These are phyloP conservation scores for Malassezia japonica DNA, from an alignment of 1,284 basidiomycete genomes.

Conservation along the genomic window DNA sequence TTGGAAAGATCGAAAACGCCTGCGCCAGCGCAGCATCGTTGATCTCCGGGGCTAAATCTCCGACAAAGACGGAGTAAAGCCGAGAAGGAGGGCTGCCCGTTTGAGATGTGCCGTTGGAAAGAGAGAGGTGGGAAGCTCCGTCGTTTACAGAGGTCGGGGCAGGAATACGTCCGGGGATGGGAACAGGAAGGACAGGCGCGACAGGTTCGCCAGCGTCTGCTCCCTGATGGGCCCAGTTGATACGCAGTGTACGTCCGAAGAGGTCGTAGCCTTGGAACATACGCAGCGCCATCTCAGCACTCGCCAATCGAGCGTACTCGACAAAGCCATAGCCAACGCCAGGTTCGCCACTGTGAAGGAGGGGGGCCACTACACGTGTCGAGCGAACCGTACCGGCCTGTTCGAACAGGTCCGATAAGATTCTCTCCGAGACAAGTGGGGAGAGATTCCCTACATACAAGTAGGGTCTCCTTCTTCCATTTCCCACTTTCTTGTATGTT, in stretches of 20 bases:
- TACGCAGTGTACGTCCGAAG: constrained; percentile 64
- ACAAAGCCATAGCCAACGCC: constrained; percentile 94
- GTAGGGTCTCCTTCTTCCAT: constrained; percentile 58
- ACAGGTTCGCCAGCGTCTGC: constrained; percentile 19
- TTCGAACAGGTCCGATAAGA: constrained; percentile 91
- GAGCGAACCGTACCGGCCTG: constrained; percentile 88
- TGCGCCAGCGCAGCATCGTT: constrained; percentile 93
- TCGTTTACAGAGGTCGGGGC: too few species aligned
- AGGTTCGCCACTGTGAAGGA: constrained; percentile 75
- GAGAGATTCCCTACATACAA: constrained; percentile 95
- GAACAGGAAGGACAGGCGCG: too few species aligned
- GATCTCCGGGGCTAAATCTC: constrained; percentile 92
- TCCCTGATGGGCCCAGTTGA: constrained; percentile 41
- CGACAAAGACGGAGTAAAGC: constrained; percentile 74
- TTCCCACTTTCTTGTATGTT: neutral
- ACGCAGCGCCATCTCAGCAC: constrained; percentile 49
- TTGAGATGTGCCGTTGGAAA: too few species aligned
- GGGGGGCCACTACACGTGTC: constrained; percentile 97
- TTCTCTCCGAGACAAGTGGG: constrained; percentile 61
- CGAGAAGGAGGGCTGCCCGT: neutral
- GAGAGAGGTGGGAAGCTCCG: too few species aligned
- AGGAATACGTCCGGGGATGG: too few species aligned
- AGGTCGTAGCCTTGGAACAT: constrained; percentile 96
- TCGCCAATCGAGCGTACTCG: constrained; percentile 26
- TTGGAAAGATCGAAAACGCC: constrained; percentile 88